Conservation (phyloP, 257 asterid species). For the Solanum corneliomulleri region DNA sequence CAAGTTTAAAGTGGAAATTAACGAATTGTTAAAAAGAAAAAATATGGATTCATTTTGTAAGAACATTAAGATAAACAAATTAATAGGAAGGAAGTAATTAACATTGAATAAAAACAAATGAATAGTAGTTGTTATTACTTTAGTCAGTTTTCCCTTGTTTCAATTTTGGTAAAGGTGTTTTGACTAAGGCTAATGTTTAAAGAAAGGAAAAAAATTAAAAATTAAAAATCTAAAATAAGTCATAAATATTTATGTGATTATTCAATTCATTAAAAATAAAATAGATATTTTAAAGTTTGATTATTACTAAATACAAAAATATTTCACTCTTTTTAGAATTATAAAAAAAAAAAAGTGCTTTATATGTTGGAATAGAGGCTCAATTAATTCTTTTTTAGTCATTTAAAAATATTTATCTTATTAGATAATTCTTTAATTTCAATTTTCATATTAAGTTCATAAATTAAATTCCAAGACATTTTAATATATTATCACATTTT, state of each 20-base stretch:
- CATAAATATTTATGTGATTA: not conserved
- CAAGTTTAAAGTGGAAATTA: not conserved
- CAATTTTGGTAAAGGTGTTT: not conserved
- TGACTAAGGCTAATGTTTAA: not conserved
- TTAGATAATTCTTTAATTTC: too few species aligned
- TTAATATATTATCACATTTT: not conserved
- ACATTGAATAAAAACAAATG: not conserved
- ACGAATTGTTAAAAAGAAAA: not conserved
- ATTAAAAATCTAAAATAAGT: not conserved
- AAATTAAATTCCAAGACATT: too few species aligned
- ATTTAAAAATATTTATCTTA: too few species aligned
- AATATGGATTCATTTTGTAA: not conserved
- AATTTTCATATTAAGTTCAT: not conserved
- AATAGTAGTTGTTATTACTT: not conserved
- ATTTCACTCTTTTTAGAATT: not conserved
- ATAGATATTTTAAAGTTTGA: not conserved
- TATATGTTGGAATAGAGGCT: not conserved
- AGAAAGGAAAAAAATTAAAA: not conserved
- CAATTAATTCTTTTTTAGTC: not conserved
- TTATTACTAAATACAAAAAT: not conserved
- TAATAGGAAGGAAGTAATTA: not conserved
- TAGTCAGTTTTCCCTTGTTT: not conserved
- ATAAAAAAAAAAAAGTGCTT: too few species aligned
- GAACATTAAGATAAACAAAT: not conserved
- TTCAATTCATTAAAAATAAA: not conserved